Conservation (phyloP, 805 yeast species). For the Metschnikowia reukaufii region DNA sequence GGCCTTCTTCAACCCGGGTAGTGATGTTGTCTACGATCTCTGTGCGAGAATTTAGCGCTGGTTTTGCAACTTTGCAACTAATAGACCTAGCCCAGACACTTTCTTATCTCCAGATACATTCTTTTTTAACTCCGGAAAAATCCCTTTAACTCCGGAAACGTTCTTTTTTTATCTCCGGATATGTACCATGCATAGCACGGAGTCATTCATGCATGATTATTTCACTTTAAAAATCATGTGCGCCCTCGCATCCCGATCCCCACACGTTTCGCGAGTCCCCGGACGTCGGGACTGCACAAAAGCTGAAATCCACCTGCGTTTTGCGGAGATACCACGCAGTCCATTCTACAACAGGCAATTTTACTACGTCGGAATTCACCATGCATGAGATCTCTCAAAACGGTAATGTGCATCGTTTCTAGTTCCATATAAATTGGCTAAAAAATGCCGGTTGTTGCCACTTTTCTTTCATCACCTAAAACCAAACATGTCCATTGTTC, state of each 20-base stretch:
- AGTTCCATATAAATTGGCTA: background rate
- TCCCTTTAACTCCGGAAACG: background rate
- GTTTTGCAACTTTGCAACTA: too few species aligned
- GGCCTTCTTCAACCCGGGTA: too few species aligned
- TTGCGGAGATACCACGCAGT: constrained; percentile 5
- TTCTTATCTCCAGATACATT: background rate
- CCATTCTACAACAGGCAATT: background rate
- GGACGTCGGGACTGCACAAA: background rate
- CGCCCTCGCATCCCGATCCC: background rate
- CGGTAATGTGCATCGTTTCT: too few species aligned
- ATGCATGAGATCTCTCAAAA: too few species aligned
- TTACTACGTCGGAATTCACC: background rate
- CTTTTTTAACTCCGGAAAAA: background rate
- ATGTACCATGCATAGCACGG: too few species aligned
- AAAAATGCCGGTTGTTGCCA: background rate
- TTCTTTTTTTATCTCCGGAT: background rate
- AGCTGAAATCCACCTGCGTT: background rate
- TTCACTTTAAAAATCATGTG: background rate
- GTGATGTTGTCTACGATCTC: too few species aligned
- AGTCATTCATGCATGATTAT: too few species aligned
- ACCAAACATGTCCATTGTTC: constrained; percentile 30
- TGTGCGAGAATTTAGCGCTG: too few species aligned
- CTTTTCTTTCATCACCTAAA: too few species aligned
- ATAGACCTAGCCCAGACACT: too few species aligned
- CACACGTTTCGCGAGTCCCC: background rate